Evolutionary conservation across 2,329 filamentous ascomycete genomes (phyloP), one percentile per base, ranked within the genome.

Genomic region (Botrytis byssoidea): DNA sequence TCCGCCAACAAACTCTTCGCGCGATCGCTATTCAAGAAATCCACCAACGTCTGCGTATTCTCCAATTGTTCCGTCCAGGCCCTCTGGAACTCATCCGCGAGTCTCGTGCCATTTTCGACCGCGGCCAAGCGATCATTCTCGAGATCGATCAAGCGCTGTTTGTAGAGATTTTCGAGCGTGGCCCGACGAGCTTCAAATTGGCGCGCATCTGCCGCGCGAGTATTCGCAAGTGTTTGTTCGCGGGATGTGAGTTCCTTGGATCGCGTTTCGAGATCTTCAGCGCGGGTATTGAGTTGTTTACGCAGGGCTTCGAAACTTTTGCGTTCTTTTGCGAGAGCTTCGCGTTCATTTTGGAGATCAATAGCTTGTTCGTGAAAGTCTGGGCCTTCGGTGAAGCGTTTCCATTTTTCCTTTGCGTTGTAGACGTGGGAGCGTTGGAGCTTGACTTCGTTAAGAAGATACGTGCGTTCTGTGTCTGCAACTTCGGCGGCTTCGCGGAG

Each of bases 1-100:
- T 57, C 66, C 9, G 66, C 66, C 35, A 68, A 20, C n/a, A 57
- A 42, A 16, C 16, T 42, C 66, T 68, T 68, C 18, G 48, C 66
- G 1, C 66, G 66, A 42, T 68, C 66, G 1, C 66, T 68, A 37
- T 72, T 74, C 68, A 76, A 71, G 22, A 74, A 71, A 9, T 71
- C 29, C 4, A 71, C 48, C 16, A 75, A 8, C 10, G 72, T 68
- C 66, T 76, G 48, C 29, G 75, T 75, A 67, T 76, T 60, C 57
- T 57, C n/a, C 35, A 77, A 66, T 35, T 77, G 76, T 8, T 61
- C 57, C 29, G 35, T 63, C 74, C 75, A 77, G 1, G 42, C 44
- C 16, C 25, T 59, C 55, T 70, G 55, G 10, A 76, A 64, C 60
- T 61, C 70, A n/a, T 76, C 57, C 14, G 64, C 64, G 18, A 76